Percentiles rank a stretch among this genome's conserved stretches.
phyloP scores from a whole-genome alignment of 176 grass and related monocot species.

The Avena atlantica region DNA sequence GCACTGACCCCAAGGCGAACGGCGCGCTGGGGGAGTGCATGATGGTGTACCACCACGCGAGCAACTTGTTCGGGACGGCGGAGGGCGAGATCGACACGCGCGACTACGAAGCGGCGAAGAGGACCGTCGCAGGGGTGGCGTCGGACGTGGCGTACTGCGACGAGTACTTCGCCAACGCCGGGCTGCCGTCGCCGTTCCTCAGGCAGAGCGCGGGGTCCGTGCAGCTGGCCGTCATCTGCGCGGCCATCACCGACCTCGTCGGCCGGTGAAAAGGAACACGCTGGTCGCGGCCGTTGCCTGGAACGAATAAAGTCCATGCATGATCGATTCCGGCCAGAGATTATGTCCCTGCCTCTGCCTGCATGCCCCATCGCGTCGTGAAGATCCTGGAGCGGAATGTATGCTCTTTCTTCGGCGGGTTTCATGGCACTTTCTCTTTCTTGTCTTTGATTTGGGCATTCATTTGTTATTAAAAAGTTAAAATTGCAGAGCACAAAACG shows the following conservation, averaged over 20 bases:
- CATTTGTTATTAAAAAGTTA: not conserved
- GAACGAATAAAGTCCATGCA: not conserved
- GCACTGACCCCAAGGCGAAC: not conserved
- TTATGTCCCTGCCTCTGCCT: not conserved
- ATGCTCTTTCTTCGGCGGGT: not conserved
- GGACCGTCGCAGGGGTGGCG: not conserved
- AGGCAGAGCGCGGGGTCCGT: not conserved
- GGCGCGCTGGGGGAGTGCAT: not conserved
- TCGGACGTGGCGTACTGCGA: not conserved
- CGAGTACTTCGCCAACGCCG: not conserved
- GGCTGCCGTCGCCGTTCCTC: not conserved
- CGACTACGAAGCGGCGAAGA: not conserved
- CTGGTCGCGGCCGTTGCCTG: not conserved
- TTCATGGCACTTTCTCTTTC: not conserved
- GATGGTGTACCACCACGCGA: not conserved
- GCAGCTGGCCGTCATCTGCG: not conserved
- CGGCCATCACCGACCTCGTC: not conserved
- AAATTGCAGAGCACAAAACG: too few species aligned
- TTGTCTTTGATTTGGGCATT: not conserved
- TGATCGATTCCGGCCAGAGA: not conserved
- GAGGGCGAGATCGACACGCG: not conserved
- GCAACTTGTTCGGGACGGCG: not conserved
- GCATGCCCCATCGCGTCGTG: not conserved
- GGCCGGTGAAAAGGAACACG: not conserved
- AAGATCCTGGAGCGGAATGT: not conserved